A percentile compares a stretch with the other conserved stretches of the same genome.
phyloP scores from a whole-genome alignment of 345 rosid genomes.

The Rhodamnia argentea region DNA sequence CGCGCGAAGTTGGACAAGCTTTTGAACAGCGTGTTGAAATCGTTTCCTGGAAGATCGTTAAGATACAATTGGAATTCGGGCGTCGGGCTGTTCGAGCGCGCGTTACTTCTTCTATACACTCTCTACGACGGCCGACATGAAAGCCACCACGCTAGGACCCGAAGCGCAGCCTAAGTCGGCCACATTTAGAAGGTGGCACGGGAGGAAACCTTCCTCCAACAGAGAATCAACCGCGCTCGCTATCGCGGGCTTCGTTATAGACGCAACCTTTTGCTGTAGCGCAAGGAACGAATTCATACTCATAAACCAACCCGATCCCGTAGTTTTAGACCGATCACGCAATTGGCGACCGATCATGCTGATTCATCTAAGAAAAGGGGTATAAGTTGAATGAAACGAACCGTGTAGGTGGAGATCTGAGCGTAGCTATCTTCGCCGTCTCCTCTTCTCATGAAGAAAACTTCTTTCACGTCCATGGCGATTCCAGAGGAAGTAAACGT shows the following conservation, averaged over 20 bases:
- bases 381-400: not conserved
- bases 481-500: not conserved
- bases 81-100: not conserved
- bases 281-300: not conserved
- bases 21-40: slow-evolving; percentile 17
- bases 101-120: not conserved
- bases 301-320: not conserved
- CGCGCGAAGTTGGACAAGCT: not conserved
- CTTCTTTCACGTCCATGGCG: slow-evolving; percentile 7
- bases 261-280: slow-evolving; percentile 1
- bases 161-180: slow-evolving; percentile 18
- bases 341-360: not conserved
- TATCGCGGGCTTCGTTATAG: slow-evolving; percentile 1
- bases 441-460: slow-evolving; percentile 16
- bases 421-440: slow-evolving; percentile 11
- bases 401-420: not conserved
- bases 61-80: slow-evolving; percentile 9
- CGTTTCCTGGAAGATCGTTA: slow-evolving; percentile 16
- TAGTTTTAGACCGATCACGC: not conserved
- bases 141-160: not conserved
- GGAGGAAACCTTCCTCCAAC: not conserved
- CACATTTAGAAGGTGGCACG: not conserved
- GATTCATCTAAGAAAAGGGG: too few species aligned
- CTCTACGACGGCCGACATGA: slow-evolving; percentile 1
- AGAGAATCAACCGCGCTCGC: not conserved